These are phyloP conservation scores for Talaromyces atroroseus DNA, from an alignment of 2,329 filamentous ascomycete genomes.

Conservation along the genomic window DNA sequence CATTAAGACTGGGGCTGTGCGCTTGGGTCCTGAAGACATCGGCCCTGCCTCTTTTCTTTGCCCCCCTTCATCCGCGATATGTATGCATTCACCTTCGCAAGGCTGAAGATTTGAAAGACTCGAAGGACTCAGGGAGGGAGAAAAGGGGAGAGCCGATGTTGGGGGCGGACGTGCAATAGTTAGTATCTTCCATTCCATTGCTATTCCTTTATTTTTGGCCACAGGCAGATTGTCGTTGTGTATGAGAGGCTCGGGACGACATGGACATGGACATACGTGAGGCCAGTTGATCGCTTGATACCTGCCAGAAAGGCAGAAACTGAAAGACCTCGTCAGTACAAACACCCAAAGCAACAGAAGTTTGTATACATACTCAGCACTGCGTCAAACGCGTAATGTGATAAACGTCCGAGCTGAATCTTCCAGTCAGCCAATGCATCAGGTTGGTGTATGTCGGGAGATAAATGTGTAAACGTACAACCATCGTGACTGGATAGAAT, in stretches of 20 bases:
- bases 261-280: conserved; percentile 62
- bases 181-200: conserved; percentile 5
- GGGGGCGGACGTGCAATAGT: conserved; percentile 18
- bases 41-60: conserved; percentile 2
- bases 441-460: neutral
- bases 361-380: conserved; percentile 65
- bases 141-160: conserved; percentile 16
- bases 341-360: neutral
- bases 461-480: conserved; percentile 34
- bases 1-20: conserved; percentile 67
- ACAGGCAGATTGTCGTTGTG: neutral
- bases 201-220: neutral
- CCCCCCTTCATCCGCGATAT: neutral
- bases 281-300: conserved; percentile 92
- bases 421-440: neutral
- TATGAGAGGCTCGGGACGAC: conserved; percentile 39
- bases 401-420: conserved; percentile 78
- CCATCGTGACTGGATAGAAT: conserved; percentile 30
- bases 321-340: conserved; percentile 30
- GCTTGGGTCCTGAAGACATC: conserved; percentile 18
- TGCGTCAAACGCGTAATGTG: conserved; percentile 94
- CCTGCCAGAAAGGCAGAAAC: conserved; percentile 95
- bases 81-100: neutral
- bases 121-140: conserved; percentile 12
- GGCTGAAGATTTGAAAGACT: neutral